These are phyloP conservation scores for Tylopilus rubrobrunneus DNA, from an alignment of 768 basidiomycete genomes.

Conservation along the genomic window DNA sequence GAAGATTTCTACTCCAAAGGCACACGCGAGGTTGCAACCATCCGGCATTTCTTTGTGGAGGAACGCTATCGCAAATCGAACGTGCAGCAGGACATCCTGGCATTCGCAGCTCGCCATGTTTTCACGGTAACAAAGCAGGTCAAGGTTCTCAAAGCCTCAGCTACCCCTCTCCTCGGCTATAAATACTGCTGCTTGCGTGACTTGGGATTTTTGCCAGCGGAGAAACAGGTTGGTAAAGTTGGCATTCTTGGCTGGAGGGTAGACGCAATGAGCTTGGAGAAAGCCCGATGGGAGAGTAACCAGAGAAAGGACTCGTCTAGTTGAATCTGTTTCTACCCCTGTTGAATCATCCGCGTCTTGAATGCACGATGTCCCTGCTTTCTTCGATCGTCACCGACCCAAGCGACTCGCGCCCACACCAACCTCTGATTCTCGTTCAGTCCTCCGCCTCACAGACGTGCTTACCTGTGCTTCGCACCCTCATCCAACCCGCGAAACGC, in stretches of 20 bases:
- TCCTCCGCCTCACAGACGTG: constrained; percentile 57
- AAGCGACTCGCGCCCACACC: constrained; percentile 22
- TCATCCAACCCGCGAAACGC: constrained; percentile 33
- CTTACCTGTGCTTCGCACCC: constrained; percentile 49
- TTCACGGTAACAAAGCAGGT: constrained; percentile 47
- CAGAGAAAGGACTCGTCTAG: constrained; percentile 9
- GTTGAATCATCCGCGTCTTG: not conserved
- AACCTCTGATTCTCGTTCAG: constrained; percentile 53
- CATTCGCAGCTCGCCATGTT: constrained; percentile 54
- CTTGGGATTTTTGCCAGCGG: constrained; percentile 44
- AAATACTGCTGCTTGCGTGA: constrained; percentile 41
- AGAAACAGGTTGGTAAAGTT: constrained; percentile 40
- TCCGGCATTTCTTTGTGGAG: constrained; percentile 75
- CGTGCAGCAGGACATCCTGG: constrained; percentile 63
- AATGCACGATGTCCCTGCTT: constrained; percentile 25
- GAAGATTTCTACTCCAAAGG: constrained; percentile 31
- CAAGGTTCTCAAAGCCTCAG: constrained; percentile 41
- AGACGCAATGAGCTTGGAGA: constrained; percentile 40
- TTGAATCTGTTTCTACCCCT: constrained; percentile 5
- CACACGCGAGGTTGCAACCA: constrained; percentile 50
- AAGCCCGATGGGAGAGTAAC: constrained; percentile 42
- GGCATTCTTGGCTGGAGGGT: constrained; percentile 60
- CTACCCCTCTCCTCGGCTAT: constrained; percentile 53
- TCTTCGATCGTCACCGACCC: constrained; percentile 27
- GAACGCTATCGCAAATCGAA: constrained; percentile 53